A percentile compares a stretch with the other conserved stretches of the same genome.
Evolutionary conservation across 305 asterid species (phyloP).

Genomic region (Fraxinus angustifolia): DNA sequence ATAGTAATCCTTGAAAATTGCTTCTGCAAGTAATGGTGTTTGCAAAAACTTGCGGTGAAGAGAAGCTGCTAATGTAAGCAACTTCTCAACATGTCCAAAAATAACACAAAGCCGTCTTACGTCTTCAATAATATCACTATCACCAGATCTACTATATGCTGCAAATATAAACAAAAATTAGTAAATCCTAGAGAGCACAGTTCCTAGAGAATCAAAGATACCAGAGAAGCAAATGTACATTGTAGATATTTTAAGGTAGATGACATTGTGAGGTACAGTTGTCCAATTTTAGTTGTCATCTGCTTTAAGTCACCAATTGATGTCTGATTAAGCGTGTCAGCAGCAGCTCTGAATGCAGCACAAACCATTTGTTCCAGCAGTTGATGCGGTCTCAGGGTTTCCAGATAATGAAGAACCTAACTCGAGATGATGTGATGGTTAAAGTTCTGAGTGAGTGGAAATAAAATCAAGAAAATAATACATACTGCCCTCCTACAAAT

Average conservation of each 20-base stretch:
- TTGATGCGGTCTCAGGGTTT: conserved; percentile 69
- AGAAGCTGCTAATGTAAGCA: conserved; percentile 67
- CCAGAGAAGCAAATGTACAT: conserved; percentile 33
- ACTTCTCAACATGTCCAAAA: conserved; percentile 74
- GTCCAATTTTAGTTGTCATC: conserved; percentile 67
- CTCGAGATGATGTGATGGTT: conserved; percentile 5
- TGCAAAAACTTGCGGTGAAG: conserved; percentile 71
- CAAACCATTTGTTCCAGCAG: conserved; percentile 87
- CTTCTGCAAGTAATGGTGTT: conserved; percentile 65
- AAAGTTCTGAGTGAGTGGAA: neutral
- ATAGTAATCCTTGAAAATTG: conserved; percentile 64
- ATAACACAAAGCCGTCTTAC: conserved; percentile 59
- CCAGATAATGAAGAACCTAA: conserved; percentile 94
- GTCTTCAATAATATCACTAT: conserved; percentile 58
- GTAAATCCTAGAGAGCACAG: conserved; percentile 10
- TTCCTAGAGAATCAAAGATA: neutral
- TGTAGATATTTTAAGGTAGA: conserved; percentile 56
- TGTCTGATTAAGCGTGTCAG: conserved; percentile 70
- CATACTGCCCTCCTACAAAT: neutral
- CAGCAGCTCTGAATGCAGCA: conserved; percentile 83
- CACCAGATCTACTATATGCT: conserved; percentile 43
- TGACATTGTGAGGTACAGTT: conserved; percentile 68
- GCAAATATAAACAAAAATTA: conserved; percentile 15
- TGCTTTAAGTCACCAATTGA: conserved; percentile 63
- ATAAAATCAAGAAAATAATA: neutral